Conservation (phyloP, 768 basidiomycete genomes). For the Termitomyces eurrhizus region DNA sequence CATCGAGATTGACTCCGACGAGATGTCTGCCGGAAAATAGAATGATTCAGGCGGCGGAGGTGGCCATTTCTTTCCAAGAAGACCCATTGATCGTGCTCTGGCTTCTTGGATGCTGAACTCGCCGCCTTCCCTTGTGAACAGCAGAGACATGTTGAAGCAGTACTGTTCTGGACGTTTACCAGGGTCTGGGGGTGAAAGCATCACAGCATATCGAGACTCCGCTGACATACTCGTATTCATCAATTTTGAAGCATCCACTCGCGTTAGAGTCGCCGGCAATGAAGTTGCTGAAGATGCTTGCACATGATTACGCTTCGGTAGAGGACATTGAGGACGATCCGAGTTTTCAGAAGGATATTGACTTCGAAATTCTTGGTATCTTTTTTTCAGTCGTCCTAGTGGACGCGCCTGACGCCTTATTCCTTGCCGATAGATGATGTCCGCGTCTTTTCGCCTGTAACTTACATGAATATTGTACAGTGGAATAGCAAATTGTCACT, state of each 20-base stretch:
- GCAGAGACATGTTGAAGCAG: conserved; percentile 60
- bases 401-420: conserved; percentile 81
- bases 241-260: conserved; percentile 19
- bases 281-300: conserved; percentile 27
- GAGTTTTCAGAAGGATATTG: conserved; percentile 27
- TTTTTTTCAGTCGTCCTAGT: conserved; percentile 75
- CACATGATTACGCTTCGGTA: conserved; percentile 18
- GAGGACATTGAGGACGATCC: conserved; percentile 23
- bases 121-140: conserved; percentile 71
- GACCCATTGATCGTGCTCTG: conserved; percentile 75
- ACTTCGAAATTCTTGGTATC: conserved; percentile 75
- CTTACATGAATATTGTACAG: not conserved
- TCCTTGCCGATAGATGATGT: conserved; percentile 76
- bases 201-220: conserved; percentile 60
- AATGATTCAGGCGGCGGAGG: conserved; percentile 48
- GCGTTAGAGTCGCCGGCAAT: conserved; percentile 28
- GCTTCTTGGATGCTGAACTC: conserved; percentile 89
- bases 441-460: conserved; percentile 69
- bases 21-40: conserved; percentile 13
- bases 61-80: conserved; percentile 84
- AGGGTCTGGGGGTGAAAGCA: conserved; percentile 66
- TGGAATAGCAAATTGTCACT: not conserved
- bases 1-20: conserved; percentile 31
- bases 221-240: conserved; percentile 33
- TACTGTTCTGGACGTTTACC: conserved; percentile 72